Evolutionary conservation across 116 monocot species (phyloP).

Genomic region (Thalassia testudinum): DNA sequence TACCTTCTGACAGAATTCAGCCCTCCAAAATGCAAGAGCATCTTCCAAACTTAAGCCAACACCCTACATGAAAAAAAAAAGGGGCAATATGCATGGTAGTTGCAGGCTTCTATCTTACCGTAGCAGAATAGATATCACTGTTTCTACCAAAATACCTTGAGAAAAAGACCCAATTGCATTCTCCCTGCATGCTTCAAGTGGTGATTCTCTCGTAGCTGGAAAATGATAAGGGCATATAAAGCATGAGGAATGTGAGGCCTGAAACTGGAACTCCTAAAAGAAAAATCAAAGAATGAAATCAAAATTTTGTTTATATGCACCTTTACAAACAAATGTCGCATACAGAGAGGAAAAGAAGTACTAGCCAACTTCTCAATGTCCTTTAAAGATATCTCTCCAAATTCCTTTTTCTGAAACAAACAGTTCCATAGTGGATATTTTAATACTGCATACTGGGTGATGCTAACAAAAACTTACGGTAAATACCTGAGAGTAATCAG

Average conservation of each 20-base stretch:
- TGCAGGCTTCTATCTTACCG: not conserved
- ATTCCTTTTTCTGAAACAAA: slow-evolving; percentile 47
- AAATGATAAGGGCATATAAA: not conserved
- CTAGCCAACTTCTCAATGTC: slow-evolving; percentile 72
- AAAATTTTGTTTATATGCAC: slow-evolving; percentile 14
- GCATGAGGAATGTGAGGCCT: not conserved
- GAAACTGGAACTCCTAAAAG: too few relatives aligned
- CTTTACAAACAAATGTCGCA: slow-evolving; percentile 91
- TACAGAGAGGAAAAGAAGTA: slow-evolving; percentile 89
- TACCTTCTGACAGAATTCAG: slow-evolving; percentile 88
- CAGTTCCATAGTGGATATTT: too few relatives aligned
- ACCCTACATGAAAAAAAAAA: slow-evolving; percentile 43
- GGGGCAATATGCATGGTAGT: not conserved
- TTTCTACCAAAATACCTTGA: slow-evolving; percentile 40
- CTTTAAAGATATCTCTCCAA: slow-evolving; percentile 57
- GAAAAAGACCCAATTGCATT: slow-evolving; percentile 95
- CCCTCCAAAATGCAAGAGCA: slow-evolving; percentile 90
- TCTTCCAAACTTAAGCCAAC: slow-evolving; percentile 83
- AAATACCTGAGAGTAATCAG: slow-evolving; percentile 91
- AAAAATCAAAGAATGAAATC: not conserved
- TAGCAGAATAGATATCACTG: not conserved
- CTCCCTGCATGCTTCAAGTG: slow-evolving; percentile 97
- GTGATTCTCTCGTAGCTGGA: slow-evolving; percentile 77
- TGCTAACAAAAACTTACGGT: too few relatives aligned
- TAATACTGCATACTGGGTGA: too few relatives aligned